phyloP scores from a whole-genome alignment of 192 early-diverging fungal species.

The Backusella tarrabulga region DNA sequence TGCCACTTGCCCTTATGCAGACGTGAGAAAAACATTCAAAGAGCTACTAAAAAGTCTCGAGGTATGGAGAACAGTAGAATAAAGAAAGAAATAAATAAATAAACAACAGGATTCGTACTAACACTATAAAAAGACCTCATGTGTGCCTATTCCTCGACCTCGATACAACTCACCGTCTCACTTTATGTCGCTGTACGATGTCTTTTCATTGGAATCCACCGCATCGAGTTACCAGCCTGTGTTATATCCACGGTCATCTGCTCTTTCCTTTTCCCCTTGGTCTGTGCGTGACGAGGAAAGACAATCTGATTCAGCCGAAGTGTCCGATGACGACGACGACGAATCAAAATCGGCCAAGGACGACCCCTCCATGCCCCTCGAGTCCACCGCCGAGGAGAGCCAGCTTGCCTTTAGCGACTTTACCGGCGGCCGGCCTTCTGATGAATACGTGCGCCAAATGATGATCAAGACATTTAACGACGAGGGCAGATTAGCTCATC shows the following conservation, averaged over 20 bases:
- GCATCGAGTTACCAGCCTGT: slow-evolving; percentile 5
- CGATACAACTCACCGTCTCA: slow-evolving; percentile 50
- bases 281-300: slow-evolving; percentile 3
- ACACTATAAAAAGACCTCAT: slow-evolving; percentile 17
- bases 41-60: slow-evolving; percentile 41
- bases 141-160: slow-evolving; percentile 45
- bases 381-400: not conserved
- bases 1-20: slow-evolving; percentile 47
- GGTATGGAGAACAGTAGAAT: slow-evolving; percentile 12
- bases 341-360: not conserved
- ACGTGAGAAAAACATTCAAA: slow-evolving; percentile 49
- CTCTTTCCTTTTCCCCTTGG: slow-evolving; percentile 43
- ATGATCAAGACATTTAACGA: slow-evolving; percentile 49
- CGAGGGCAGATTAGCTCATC: slow-evolving; percentile 47
- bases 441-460: slow-evolving; percentile 46
- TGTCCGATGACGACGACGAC: not conserved
- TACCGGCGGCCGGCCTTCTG: slow-evolving; percentile 44
- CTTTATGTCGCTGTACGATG: slow-evolving; percentile 49
- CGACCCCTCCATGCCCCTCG: slow-evolving; percentile 1
- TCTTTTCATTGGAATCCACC: slow-evolving; percentile 47
- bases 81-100: too few relatives aligned
- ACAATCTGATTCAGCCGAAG: not conserved
- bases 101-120: not conserved
- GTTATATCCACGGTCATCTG: slow-evolving; percentile 32
- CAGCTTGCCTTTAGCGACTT: slow-evolving; percentile 6